Percentiles rank a stretch among this genome's conserved stretches.
Evolutionary conservation across 768 basidiomycete species (phyloP).

Genomic region (Pleurotus tuoliensis): DNA sequence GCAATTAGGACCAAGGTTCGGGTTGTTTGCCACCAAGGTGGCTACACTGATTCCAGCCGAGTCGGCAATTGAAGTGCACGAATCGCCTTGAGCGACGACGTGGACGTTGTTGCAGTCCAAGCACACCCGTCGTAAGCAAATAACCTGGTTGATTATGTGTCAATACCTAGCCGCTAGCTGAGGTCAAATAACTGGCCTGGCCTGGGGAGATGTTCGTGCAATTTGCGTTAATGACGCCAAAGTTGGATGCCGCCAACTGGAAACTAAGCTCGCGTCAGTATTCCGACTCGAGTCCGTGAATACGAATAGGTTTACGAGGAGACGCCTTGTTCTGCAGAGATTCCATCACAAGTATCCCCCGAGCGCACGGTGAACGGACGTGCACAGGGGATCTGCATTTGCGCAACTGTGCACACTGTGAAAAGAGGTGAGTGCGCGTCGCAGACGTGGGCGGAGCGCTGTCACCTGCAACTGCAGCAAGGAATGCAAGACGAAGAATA

Average conservation of each 20-base stretch:
- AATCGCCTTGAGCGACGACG: constrained; percentile 42
- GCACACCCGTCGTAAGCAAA: constrained; percentile 55
- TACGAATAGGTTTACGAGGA: constrained; percentile 36
- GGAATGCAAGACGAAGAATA: no score
- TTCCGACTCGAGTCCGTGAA: not conserved
- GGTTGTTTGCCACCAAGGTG: constrained; percentile 59
- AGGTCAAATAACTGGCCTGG: constrained; percentile 29
- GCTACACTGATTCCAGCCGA: constrained; percentile 37
- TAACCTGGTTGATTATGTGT: constrained; percentile 17
- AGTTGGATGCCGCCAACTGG: constrained; percentile 55
- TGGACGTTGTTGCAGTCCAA: constrained; percentile 54
- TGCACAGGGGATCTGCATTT: constrained; percentile 29
- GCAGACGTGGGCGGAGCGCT: no score
- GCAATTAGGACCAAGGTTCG: constrained; percentile 50
- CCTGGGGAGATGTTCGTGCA: constrained; percentile 55
- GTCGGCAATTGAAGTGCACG: constrained; percentile 40
- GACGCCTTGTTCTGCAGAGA: constrained; percentile 41
- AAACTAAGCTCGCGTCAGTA: constrained; percentile 28
- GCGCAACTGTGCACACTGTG: constrained; percentile 5
- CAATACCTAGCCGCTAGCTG: not conserved
- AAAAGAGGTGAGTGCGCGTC: not conserved
- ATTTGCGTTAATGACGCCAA: constrained; percentile 39
- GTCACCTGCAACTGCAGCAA: no score
- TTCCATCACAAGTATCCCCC: constrained; percentile 55
- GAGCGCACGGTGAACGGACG: constrained; percentile 45